Evolutionary conservation across 495 filamentous ascomycete genomes (phyloP).

Genomic region (Lophiotrema nucula): DNA sequence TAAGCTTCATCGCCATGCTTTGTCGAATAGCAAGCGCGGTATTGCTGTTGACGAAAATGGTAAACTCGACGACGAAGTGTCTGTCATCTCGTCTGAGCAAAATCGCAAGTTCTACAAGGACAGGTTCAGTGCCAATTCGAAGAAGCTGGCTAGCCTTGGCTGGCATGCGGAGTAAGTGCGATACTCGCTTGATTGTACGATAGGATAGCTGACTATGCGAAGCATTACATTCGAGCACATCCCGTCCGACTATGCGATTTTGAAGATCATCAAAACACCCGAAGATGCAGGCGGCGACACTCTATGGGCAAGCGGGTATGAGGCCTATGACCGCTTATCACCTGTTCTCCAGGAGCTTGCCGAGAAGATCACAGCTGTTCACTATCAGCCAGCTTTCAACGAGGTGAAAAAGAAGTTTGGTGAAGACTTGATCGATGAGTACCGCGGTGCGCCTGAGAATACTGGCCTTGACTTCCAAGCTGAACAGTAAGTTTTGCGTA

Average conservation of each 20-base stretch:
- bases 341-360: conserved; percentile 61
- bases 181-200: neutral
- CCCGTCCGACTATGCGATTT: conserved; percentile 22
- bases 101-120: conserved; percentile 21
- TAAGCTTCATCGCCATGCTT: conserved; percentile 16
- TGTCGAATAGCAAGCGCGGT: conserved; percentile 21
- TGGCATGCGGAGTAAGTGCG: conserved; percentile 18
- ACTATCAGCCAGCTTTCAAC: conserved; percentile 59
- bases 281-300: conserved; percentile 47
- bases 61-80: conserved; percentile 23
- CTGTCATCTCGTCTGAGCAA: conserved; percentile 22
- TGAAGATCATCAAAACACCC: conserved; percentile 7
- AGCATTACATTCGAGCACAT: conserved; percentile 24
- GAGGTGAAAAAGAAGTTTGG: conserved; percentile 53
- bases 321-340: conserved; percentile 70
- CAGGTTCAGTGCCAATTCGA: conserved; percentile 3
- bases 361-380: conserved; percentile 65
- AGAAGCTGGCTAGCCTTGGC: conserved; percentile 12
- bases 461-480: conserved; percentile 58
- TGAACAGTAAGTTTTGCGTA: conserved; percentile 47
- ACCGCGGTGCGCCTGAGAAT: conserved; percentile 68
- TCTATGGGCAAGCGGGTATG: conserved; percentile 70
- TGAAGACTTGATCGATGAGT: conserved; percentile 52
- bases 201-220: neutral
- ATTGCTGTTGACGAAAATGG: conserved; percentile 22